A percentile compares a stretch with the other conserved stretches of the same genome.
phyloP scores from a whole-genome alignment of 1,139 yeast genomes.

The Scheffersomyces segobiensis region DNA sequence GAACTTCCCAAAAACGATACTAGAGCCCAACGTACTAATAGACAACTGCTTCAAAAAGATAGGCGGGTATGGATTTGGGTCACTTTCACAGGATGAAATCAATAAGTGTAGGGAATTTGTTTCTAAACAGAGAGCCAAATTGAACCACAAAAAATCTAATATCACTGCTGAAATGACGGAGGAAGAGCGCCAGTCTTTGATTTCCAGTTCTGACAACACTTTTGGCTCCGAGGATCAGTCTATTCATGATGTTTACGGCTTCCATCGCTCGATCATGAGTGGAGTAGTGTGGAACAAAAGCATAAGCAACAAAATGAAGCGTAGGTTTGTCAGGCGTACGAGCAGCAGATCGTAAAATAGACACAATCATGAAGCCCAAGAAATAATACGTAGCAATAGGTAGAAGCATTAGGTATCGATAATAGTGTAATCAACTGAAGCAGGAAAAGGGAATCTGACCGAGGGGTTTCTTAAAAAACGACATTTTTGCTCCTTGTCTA shows the following conservation, averaged over 20 bases:
- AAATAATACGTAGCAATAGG: not conserved
- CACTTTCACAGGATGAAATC: slow-evolving; percentile 79
- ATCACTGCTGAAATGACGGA: slow-evolving; percentile 39
- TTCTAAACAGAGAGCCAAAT: slow-evolving; percentile 52
- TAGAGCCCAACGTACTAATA: slow-evolving; percentile 71
- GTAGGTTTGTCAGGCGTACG: slow-evolving; percentile 29
- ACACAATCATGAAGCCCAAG: not conserved
- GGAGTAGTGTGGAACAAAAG: slow-evolving; percentile 59
- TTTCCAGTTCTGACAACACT: slow-evolving; percentile 13
- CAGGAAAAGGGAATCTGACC: not conserved
- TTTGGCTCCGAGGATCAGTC: slow-evolving; percentile 25
- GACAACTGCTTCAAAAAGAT: slow-evolving; percentile 75
- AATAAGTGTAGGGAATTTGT: slow-evolving; percentile 77
- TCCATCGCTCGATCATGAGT: slow-evolving; percentile 53
- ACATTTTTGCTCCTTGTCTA: not conserved
- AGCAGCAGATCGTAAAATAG: not conserved
- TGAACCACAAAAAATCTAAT: slow-evolving; percentile 39
- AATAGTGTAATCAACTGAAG: not conserved
- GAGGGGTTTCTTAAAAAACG: not conserved
- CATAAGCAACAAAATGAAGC: slow-evolving; percentile 52
- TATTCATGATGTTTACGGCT: slow-evolving; percentile 50
- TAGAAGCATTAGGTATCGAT: not conserved
- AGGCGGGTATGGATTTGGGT: slow-evolving; percentile 67
- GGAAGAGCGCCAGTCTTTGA: slow-evolving; percentile 40
- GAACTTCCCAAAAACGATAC: slow-evolving; percentile 68